phyloP scores from a whole-genome alignment of 2,329 filamentous ascomycete genomes.

The Anthostomella pinea region DNA sequence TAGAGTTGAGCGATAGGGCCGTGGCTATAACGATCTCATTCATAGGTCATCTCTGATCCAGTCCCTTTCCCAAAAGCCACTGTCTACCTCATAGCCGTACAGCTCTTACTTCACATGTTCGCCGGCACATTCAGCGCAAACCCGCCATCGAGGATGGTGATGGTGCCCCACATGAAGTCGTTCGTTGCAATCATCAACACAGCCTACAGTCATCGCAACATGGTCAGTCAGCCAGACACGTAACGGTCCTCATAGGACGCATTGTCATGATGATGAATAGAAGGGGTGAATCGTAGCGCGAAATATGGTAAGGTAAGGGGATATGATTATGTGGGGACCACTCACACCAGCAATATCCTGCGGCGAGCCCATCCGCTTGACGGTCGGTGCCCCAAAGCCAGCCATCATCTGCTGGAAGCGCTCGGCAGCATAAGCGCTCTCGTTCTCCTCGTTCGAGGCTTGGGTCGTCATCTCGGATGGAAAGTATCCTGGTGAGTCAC shows the following conservation, averaged over 20 bases:
- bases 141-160: constrained; percentile 26
- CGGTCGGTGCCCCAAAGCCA: constrained; percentile 13
- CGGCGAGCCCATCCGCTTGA: constrained; percentile 25
- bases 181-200: constrained; percentile 27
- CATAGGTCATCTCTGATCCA: too few relatives aligned
- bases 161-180: constrained; percentile 27
- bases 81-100: too few relatives aligned
- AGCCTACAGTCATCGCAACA: constrained; percentile 11
- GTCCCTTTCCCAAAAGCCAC: too few relatives aligned
- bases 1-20: too few relatives aligned
- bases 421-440: constrained; percentile 17
- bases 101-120: constrained; percentile 23
- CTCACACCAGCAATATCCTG: constrained; percentile 28
- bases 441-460: constrained; percentile 21
- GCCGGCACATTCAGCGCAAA: constrained; percentile 18
- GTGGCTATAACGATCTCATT: too few relatives aligned
- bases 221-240: background rate
- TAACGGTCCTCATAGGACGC: background rate
- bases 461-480: constrained; percentile 28
- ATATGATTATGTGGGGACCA: background rate
- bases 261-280: background rate
- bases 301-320: background rate
- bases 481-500: constrained; percentile 23
- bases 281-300: too few relatives aligned
- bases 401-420: constrained; percentile 15